A percentile compares a stretch with the other conserved stretches of the same genome.
Evolutionary conservation across 768 basidiomycete genomes (phyloP).

Genomic region (Exidia glandulosa): DNA sequence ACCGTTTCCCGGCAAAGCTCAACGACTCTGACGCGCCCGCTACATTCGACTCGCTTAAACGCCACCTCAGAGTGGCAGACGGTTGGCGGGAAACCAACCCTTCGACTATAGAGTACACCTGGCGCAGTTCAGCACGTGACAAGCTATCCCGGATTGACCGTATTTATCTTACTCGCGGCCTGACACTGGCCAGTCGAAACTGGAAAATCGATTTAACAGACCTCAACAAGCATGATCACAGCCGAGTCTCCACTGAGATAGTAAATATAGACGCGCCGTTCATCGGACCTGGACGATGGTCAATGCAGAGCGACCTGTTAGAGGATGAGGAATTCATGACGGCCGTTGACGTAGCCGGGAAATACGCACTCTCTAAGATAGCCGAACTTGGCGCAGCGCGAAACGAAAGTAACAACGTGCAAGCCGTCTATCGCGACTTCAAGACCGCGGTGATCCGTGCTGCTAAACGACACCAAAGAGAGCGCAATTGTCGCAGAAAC

Average conservation of each 20-base stretch:
- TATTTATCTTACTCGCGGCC: neutral
- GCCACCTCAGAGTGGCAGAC: neutral
- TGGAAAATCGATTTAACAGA: neutral
- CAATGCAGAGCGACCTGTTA: neutral
- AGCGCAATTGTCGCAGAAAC: too few relatives aligned
- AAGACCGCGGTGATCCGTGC: neutral
- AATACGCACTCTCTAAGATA: neutral
- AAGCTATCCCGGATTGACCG: neutral
- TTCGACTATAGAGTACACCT: neutral
- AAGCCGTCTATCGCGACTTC: neutral
- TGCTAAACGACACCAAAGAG: neutral
- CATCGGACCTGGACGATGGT: neutral
- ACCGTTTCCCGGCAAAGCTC: slow-evolving; percentile 6
- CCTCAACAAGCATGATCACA: neutral
- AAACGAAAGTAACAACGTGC: neutral
- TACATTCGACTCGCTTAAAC: neutral
- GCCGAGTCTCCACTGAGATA: neutral
- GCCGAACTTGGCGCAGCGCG: neutral
- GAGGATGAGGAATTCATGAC: neutral
- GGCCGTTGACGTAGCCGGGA: neutral
- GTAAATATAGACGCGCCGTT: neutral
- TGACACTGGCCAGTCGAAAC: neutral
- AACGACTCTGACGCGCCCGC: neutral
- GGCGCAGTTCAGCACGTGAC: neutral
- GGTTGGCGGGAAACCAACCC: neutral